Evolutionary conservation across 2,329 filamentous ascomycete species (phyloP).

Genomic region (Neofusicoccum laricinum): DNA sequence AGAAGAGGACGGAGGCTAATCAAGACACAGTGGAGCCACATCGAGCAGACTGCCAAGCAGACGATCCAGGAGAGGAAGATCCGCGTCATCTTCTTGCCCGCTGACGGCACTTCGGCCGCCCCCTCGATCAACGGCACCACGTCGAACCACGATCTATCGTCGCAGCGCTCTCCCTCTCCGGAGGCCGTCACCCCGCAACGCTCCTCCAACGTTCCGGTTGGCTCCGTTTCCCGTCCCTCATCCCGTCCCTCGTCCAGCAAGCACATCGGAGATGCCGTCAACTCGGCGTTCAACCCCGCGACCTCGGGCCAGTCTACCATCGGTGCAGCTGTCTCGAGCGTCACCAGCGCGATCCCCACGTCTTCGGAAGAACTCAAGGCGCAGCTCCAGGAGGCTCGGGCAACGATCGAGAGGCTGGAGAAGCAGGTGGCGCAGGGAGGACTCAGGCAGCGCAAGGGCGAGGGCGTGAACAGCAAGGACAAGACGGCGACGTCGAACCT

Average conservation of each 20-base stretch:
- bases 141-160: slow-evolving; percentile 23
- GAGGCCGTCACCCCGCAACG: slow-evolving; percentile 49
- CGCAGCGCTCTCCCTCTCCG: slow-evolving; percentile 56
- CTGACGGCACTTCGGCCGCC: slow-evolving; percentile 45
- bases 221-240: slow-evolving; percentile 38
- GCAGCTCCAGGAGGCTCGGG: slow-evolving; percentile 73
- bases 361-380: slow-evolving; percentile 63
- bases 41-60: slow-evolving; percentile 71
- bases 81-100: slow-evolving; percentile 77
- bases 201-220: slow-evolving; percentile 27
- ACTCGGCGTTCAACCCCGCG: slow-evolving; percentile 41
- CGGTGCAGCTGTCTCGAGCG: slow-evolving; percentile 47
- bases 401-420: slow-evolving; percentile 66
- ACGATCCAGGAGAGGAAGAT: slow-evolving; percentile 93
- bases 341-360: slow-evolving; percentile 47
- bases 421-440: slow-evolving; percentile 59
- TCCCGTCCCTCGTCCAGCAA: slow-evolving; percentile 39
- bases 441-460: slow-evolving; percentile 74
- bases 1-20: slow-evolving; percentile 19
- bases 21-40: slow-evolving; percentile 64
- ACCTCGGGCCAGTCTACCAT: slow-evolving; percentile 33
- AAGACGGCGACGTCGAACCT: slow-evolving; percentile 50
- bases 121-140: slow-evolving; percentile 31
- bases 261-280: slow-evolving; percentile 40
- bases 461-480: slow-evolving; percentile 40